A percentile compares a stretch with the other conserved stretches of the same genome.
Evolutionary conservation across 225 moss, liverwort and hornwort species (phyloP).

Genomic region (Antitrichia curtipendula): DNA sequence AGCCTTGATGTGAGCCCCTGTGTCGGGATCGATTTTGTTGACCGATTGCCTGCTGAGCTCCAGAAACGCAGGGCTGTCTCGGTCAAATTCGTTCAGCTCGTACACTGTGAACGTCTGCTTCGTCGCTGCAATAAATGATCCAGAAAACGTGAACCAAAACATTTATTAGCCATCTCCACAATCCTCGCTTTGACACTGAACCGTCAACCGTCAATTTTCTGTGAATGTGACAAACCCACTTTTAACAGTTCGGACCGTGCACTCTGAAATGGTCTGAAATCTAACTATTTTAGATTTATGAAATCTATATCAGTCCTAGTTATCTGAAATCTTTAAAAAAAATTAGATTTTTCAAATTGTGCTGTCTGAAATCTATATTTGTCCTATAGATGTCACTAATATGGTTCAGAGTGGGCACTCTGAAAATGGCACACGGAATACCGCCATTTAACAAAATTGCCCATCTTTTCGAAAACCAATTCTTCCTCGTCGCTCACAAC

Average conservation of each 20-base stretch:
- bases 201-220: background rate
- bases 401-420: no score
- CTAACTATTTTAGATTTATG: no score
- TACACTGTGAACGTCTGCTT: slow-evolving; percentile 47
- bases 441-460: no score
- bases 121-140: slow-evolving; percentile 1
- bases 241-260: no score
- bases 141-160: background rate
- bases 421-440: no score
- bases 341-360: no score
- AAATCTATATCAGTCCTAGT: no score
- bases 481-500: background rate
- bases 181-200: background rate
- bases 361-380: no score
- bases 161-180: background rate
- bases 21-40: slow-evolving; percentile 27
- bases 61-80: slow-evolving; percentile 39
- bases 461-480: no score
- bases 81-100: slow-evolving; percentile 40
- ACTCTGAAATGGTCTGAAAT: no score
- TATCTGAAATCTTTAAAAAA: no score
- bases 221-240: background rate
- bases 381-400: no score
- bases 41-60: slow-evolving; percentile 35
- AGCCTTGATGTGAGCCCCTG: slow-evolving; percentile 40